Evolutionary conservation across 495 filamentous ascomycete species (phyloP).

Genomic region (Cetradonia linearis): DNA sequence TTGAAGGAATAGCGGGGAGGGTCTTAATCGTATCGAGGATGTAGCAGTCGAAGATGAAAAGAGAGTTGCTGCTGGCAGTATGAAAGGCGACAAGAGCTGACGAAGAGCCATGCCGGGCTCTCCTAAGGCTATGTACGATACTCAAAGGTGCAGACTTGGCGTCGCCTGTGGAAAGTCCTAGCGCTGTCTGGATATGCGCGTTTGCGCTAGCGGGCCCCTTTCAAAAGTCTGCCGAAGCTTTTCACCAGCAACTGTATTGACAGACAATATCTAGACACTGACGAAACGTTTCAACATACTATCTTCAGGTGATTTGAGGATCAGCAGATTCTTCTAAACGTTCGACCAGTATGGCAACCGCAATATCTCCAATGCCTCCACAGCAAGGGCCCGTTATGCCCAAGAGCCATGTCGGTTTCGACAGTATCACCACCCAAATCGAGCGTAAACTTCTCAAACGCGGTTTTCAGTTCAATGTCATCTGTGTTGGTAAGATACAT

Average conservation of each 20-base stretch:
- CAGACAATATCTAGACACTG: not conserved
- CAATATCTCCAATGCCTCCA: slow-evolving; percentile 39
- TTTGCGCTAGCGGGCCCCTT: slow-evolving; percentile 15
- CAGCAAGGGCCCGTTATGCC: slow-evolving; percentile 59
- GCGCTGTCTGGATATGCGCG: slow-evolving; percentile 6
- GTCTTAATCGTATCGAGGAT: not conserved
- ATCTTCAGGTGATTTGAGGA: not conserved
- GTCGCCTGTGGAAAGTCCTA: slow-evolving; percentile 5
- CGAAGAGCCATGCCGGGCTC: slow-evolving; percentile 6
- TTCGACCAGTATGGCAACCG: slow-evolving; percentile 40
- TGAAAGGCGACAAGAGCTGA: not conserved
- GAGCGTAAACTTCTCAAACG: slow-evolving; percentile 99
- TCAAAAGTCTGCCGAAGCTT: slow-evolving; percentile 14
- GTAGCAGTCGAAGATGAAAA: not conserved
- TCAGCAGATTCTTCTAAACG: not conserved
- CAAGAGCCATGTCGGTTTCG: slow-evolving; percentile 96
- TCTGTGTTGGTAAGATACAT: slow-evolving; percentile 80
- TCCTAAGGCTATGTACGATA: too few species aligned
- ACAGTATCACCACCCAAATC: slow-evolving; percentile 97
- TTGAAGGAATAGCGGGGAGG: not conserved
- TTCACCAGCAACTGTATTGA: slow-evolving; percentile 5
- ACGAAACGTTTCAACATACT: not conserved
- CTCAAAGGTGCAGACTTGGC: not conserved
- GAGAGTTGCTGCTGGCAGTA: not conserved
- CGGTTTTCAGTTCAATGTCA: slow-evolving; percentile 99